Base-by-base conservation (phyloP, 371 early-diverging fungal species). In the Apophysomyces ossiformis region DNA sequence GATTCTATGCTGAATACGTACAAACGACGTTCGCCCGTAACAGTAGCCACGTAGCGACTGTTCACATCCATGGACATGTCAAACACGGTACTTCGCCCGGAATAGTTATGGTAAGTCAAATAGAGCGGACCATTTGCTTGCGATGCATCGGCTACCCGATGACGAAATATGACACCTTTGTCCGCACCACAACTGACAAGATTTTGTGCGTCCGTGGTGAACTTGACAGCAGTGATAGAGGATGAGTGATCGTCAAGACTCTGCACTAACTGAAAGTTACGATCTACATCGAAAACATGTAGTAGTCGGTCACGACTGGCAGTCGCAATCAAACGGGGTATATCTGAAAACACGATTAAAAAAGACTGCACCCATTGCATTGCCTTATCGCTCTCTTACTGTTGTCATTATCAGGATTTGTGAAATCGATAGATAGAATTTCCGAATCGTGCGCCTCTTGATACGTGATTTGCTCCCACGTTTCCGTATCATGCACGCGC, bases 191-290 rank as follows among this genome's bases (percentile, higher is more conserved):
- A 91, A 68, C 93, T 95, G 56, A 95, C 81, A 37, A 95, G 74
- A 18, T 78, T 76, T 9, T 77, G 70, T 6, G 92, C 93, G 54
- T 83, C 75, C 26, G 84, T 79, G 4, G 89, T 77, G 65, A 95
- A 94, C 36, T 81, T 76, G 47, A 94, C 88, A 21, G 89, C 82
- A 5, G 93, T 92, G 9, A 95, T 90, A 4, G 94, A 92, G 0
- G 94, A 90, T 11, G 95, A 92, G 68, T 95, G 95, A 61, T 94
- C 95, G 61, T 92, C 93, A 18, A 95, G 74, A 26, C 93, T 94
- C 65, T 93, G 93, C 2, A 91, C 72, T 5, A 93, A 75, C 12
- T 86, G 81, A 54, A 86, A 90, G 15, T 82, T 75, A 21, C 65
- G 64, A 11, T 71, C 68, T 11, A 90, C 79, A 67, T 92, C 90